Evolutionary conservation across 805 yeast species (phyloP), one percentile per base, ranked within the genome.

Genomic region (Crinitomyces ghanaensis): DNA sequence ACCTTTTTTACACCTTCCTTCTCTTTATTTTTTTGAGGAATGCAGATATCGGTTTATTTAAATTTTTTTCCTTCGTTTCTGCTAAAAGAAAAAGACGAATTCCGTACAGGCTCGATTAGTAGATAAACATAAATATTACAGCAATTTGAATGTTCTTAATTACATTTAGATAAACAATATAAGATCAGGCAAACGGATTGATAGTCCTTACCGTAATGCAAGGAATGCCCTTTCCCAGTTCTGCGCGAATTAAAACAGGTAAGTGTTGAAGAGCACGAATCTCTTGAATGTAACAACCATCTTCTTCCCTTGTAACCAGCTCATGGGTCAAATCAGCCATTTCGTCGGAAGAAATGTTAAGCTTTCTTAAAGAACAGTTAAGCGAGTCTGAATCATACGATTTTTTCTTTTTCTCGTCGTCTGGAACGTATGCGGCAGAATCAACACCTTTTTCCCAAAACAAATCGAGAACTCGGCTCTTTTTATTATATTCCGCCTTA

Each of bases 391-490:
- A 55, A 2, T 85, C 68, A 1, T 85, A 69, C 1, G 85, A 71
- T 48, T 84, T 71, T 74, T 57, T 80, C 78, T 59, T 77, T 50
- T 73, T 71, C 54, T 85, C 95, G 59, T 86, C 95, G n/a, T 73
- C 80, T 6, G 97, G 96, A 25, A 84, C 69, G 52, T 68, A 91
- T 1, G 93, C 80, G 0, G 95, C 95, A 15, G 94, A 71, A 54
- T 88, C 96, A 34, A 80, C 72, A n/a, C 86, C 88, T 33, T 72
- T 74, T 55, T 84, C 93, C 98, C 98, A 88, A 51, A 71, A 84
- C 31, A 88, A 62, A 53, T 88, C 95, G 48, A 88, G 65, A 6
- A 74, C 59, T 28, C 83, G 68, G 26, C 68, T 61, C 12, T 52
- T 48, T 51, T 77, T 80, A 54, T 82, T 86, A 54, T 80, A 91